Base-by-base conservation (phyloP, 805 yeast genomes). In the Kodamaea laetipori region DNA sequence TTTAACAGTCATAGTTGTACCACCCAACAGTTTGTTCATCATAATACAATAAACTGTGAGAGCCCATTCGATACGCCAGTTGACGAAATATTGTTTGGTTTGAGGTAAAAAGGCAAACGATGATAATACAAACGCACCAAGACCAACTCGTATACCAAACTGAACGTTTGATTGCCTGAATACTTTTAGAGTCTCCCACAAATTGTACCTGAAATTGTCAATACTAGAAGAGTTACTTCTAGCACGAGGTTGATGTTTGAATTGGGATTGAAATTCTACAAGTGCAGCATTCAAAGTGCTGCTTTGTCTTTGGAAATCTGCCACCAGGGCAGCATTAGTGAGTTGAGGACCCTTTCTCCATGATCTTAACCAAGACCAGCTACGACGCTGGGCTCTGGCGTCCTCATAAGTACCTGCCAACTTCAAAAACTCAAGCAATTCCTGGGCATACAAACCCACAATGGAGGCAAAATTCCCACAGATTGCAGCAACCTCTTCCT, bases 11-110 rank as follows among this genome's bases (percentile, higher is more conserved):
- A 82, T 79, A 8, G 86, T 77, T 0, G 95, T 88, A 0, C 95
- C 95, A 7, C 96, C 96, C 4, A 86, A 66, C 0, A 90, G 83
- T 54, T 86, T 86, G 53, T 84, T 85, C 92, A 87, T 86, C 69
- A 87, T 85, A 43, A 87, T 83, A 53, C 87, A 81, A 52, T 80
- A 87, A 0, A 90, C 82, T n/a, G 85, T 86, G 28, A 87, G 63
- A 0, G 89, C 82, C 96, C 96, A 87, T 58, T 87, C 96, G 11
- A 85, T 84, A 50, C 90, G 66, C 89, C 88, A 86, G 32, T 69
- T 73, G 37, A 66, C 73, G 53, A 86, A 88, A 1, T 58, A 48
- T 4, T 69, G 67, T 39, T 81, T 69, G 0, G 89, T 78, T 9
- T 58, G 56, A 2, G 82, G 81, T 19, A 78, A 55, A 53, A 80